Conservation (phyloP, 768 basidiomycete species). For the Mycena kentingensis region DNA sequence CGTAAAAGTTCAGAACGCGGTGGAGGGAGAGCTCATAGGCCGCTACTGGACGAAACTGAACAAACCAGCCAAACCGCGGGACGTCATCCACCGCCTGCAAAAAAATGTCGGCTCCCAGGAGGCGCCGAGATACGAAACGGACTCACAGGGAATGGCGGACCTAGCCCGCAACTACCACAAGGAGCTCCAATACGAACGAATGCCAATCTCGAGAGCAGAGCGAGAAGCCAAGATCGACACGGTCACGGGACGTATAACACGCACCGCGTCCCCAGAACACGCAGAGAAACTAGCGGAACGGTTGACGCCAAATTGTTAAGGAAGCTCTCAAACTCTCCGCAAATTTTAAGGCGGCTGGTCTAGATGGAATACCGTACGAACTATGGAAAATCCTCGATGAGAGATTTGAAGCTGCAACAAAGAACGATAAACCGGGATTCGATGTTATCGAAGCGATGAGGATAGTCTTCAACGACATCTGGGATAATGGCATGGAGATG, state of each 20-base stretch:
- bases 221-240: neutral
- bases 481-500: neutral
- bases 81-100: neutral
- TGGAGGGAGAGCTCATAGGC: neutral
- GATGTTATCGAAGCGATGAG: constrained; percentile 1
- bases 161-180: neutral
- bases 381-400: constrained; percentile 3
- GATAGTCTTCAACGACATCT: constrained; percentile 16
- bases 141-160: neutral
- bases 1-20: neutral
- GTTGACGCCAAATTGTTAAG: neutral
- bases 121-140: neutral
- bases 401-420: neutral
- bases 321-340: neutral
- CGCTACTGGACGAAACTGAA: neutral
- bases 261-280: neutral
- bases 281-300: neutral
- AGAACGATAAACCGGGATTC: neutral
- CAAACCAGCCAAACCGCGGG: neutral
- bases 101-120: neutral
- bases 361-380: constrained; percentile 21
- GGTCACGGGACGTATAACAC: neutral
- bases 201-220: neutral
- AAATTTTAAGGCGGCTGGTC: neutral
- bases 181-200: neutral